Percentiles rank a stretch among this genome's conserved stretches.
Evolutionary conservation across 192 early-diverging fungal species (phyloP).

Genomic region (Gorgonomyces haynaldii): DNA sequence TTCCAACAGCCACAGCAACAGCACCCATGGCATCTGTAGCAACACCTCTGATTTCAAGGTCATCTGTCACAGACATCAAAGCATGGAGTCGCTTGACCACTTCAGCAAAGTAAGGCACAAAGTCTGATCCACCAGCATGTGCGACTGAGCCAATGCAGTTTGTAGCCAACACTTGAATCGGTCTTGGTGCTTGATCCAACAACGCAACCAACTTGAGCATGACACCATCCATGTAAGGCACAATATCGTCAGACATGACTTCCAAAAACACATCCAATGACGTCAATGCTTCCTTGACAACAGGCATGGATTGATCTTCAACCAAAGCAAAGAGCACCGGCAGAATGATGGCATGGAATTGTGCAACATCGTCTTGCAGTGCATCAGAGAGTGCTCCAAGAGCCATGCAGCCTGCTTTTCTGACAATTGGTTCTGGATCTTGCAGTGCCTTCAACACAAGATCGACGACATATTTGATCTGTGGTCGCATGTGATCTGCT

Average conservation of each 20-base stretch:
- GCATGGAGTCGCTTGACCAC: conserved; percentile 56
- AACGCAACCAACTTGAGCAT: conserved; percentile 72
- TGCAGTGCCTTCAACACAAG: conserved; percentile 67
- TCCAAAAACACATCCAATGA: conserved; percentile 85
- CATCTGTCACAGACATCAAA: conserved; percentile 64
- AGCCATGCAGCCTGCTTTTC: conserved; percentile 79
- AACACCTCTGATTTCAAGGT: conserved; percentile 66
- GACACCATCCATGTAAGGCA: conserved; percentile 67
- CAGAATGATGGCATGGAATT: conserved; percentile 68
- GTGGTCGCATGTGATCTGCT: conserved; percentile 69
- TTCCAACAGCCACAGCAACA: conserved; percentile 78
- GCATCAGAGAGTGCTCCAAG: conserved; percentile 70
- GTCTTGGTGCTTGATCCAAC: conserved; percentile 52
- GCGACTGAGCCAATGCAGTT: conserved; percentile 84
- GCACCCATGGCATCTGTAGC: conserved; percentile 76
- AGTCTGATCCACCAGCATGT: conserved; percentile 62
- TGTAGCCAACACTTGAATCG: conserved; percentile 66
- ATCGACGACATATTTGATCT: conserved; percentile 66
- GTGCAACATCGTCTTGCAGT: conserved; percentile 65
- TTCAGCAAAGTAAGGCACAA: conserved; percentile 66
- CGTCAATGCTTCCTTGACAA: conserved; percentile 68
- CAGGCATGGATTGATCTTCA: conserved; percentile 60
- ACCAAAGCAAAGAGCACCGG: conserved; percentile 77
- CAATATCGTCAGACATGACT: conserved; percentile 65
- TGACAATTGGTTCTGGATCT: conserved; percentile 65